Evolutionary conservation across 2,329 filamentous ascomycete genomes (phyloP).

Genomic region (Aspergillus oerlinghausenensis): DNA sequence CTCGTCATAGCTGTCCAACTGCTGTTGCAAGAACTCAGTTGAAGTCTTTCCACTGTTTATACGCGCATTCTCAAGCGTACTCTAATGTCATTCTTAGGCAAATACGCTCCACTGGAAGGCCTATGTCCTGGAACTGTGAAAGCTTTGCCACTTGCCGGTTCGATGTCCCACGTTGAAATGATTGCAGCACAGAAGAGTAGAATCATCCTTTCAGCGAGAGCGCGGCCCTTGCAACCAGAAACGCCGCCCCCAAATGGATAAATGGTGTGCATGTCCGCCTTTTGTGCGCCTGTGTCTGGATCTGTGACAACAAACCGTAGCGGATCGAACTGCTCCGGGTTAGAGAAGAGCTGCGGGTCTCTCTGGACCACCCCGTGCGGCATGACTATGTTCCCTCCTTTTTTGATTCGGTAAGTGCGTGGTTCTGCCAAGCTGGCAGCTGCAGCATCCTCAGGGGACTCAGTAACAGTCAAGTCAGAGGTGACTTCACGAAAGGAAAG

Average conservation of each 20-base stretch:
- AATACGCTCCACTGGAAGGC: slow-evolving; percentile 47
- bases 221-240: slow-evolving; percentile 48
- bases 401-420: slow-evolving; percentile 38
- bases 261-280: slow-evolving; percentile 39
- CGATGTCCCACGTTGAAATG: slow-evolving; percentile 54
- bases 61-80: slow-evolving; percentile 49
- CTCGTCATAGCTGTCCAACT: background rate
- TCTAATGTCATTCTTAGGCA: slow-evolving; percentile 49
- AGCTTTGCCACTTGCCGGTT: slow-evolving; percentile 39
- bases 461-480: slow-evolving; percentile 36
- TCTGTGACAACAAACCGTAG: slow-evolving; percentile 44
- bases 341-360: slow-evolving; percentile 37
- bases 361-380: slow-evolving; percentile 43
- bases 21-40: background rate
- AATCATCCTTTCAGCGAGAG: slow-evolving; percentile 48
- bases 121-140: slow-evolving; percentile 51
- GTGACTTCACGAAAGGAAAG: slow-evolving; percentile 41
- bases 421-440: slow-evolving; percentile 22
- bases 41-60: slow-evolving; percentile 8
- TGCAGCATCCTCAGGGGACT: slow-evolving; percentile 36
- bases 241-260: slow-evolving; percentile 47
- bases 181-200: slow-evolving; percentile 50
- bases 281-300: slow-evolving; percentile 31
- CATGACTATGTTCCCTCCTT: slow-evolving; percentile 42
- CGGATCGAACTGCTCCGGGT: slow-evolving; percentile 42